Base-by-base conservation (phyloP, 2,329 filamentous ascomycete species). In the Diaporthe eres region DNA sequence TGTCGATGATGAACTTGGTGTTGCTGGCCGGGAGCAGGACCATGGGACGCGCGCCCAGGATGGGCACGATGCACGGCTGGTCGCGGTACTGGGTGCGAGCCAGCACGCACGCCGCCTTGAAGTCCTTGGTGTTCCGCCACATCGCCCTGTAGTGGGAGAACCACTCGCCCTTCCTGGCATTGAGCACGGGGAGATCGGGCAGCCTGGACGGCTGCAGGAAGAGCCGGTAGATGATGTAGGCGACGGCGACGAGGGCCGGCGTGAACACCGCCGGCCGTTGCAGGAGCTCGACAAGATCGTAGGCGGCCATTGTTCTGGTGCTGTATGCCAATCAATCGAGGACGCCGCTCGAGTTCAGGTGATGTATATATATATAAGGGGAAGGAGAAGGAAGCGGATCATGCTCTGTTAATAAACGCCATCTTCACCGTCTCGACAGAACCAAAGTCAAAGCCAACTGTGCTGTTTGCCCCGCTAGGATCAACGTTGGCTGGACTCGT, bases 101-200 rank as follows among this genome's bases (percentile, higher is more conserved):
- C 13, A 78, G 25, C 25, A 79, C 61, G 31, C 81, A 70, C 0
- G 82, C 80, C 0, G 75, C 57, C 76, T 82, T 81, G 79, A 82
- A 81, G 76, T 83, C 78, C 51, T 68, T 44, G 4, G 78, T 76
- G 76, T 84, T 84, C 28, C 82, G 80, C 80, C 80, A 83, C 75
- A 61, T 78, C 8, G 83, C 83, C 49, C 80, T 80, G 15, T 76
- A 31, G 8, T 80, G 76, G 9, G 82, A 78, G 72, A 85, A 83
- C 82, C 81, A 84, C 74, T 84, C 82, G 19, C 80, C 80, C n/a
- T 81, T 73, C n/a, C 75, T 79, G 7, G 80, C 78, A 31, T 82
- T 81, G 47, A 84, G 60, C 60, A 84, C 80, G 9, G 81, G 82
- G 10, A 84, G 65, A 22, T 81, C 77, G 25, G 81, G 82, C 13